Evolutionary conservation across 2,329 filamentous ascomycete species (phyloP).

Genomic region (Neofusicoccum parvum): DNA sequence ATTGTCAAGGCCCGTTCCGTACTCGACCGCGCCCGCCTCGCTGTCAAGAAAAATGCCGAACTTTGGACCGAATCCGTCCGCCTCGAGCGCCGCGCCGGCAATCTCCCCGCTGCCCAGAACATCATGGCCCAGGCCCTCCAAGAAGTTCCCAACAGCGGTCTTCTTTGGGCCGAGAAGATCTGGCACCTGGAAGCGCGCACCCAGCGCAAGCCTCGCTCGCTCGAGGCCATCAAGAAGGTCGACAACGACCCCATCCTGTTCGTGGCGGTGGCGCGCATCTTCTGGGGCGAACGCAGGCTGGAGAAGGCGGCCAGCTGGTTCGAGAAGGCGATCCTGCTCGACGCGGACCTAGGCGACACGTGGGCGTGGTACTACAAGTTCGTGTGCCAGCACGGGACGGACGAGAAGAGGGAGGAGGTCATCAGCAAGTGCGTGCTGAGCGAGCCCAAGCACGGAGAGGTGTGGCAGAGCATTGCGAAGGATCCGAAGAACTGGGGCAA

Average conservation of each 20-base stretch:
- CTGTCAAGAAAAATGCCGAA: constrained; percentile 79
- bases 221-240: constrained; percentile 96
- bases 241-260: constrained; percentile 90
- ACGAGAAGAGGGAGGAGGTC: constrained; percentile 88
- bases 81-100: constrained; percentile 84
- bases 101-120: constrained; percentile 79
- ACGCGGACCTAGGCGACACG: constrained; percentile 84
- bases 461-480: constrained; percentile 86
- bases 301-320: constrained; percentile 98
- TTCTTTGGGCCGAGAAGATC: constrained; percentile 93
- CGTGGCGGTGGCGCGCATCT: constrained; percentile 89
- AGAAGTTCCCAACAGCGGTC: constrained; percentile 82
- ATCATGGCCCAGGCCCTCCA: constrained; percentile 93
- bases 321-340: constrained; percentile 87
- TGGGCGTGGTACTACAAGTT: constrained; percentile 99
- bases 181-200: constrained; percentile 91
- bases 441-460: constrained; percentile 89
- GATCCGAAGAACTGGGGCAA: constrained; percentile 78
- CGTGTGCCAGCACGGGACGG: constrained; percentile 85
- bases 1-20: constrained; percentile 92
- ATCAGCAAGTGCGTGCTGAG: constrained; percentile 76
- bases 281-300: constrained; percentile 89
- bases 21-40: constrained; percentile 85
- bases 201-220: constrained; percentile 84
- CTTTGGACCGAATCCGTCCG: constrained; percentile 95